Percentiles rank a stretch among this genome's conserved stretches.
phyloP scores from a whole-genome alignment of 2,329 filamentous ascomycete species.

The Nigrospora osmanthi region DNA sequence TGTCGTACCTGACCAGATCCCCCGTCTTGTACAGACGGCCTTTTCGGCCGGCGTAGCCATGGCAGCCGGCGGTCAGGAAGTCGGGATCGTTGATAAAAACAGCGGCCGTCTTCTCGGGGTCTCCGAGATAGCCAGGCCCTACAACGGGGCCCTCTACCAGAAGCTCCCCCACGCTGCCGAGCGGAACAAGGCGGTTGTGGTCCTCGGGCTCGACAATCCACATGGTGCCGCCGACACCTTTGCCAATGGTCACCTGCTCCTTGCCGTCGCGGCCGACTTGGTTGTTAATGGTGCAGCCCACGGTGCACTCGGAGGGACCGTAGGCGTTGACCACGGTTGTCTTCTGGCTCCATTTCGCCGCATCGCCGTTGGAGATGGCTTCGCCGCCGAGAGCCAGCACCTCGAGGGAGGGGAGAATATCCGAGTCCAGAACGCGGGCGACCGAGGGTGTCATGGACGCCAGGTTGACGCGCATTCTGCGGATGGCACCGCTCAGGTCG shows the following conservation, averaged over 20 bases:
- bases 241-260: constrained; percentile 10
- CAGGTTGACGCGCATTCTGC: constrained; percentile 36
- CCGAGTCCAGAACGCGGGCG: constrained; percentile 35
- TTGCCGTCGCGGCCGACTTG: constrained; percentile 25
- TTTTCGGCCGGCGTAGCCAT: constrained; percentile 23
- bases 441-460: constrained; percentile 44
- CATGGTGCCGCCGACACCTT: constrained; percentile 2
- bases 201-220: constrained; percentile 36
- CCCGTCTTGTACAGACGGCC: constrained; percentile 8
- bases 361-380: not conserved
- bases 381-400: constrained; percentile 28
- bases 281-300: constrained; percentile 21
- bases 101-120: constrained; percentile 8
- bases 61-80: constrained; percentile 25
- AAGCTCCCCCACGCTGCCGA: constrained; percentile 5
- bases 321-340: not conserved
- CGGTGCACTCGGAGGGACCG: not conserved
- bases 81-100: constrained; percentile 29
- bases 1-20: constrained; percentile 14
- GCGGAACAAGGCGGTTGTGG: constrained; percentile 22
- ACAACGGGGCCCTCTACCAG: constrained; percentile 7
- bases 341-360: constrained; percentile 12
- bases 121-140: constrained; percentile 21
- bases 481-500: constrained; percentile 2
- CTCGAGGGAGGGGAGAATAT: constrained; percentile 36